These are phyloP conservation scores for Pezicula carpinea DNA, from an alignment of 2,329 filamentous ascomycete species.

Conservation along the genomic window DNA sequence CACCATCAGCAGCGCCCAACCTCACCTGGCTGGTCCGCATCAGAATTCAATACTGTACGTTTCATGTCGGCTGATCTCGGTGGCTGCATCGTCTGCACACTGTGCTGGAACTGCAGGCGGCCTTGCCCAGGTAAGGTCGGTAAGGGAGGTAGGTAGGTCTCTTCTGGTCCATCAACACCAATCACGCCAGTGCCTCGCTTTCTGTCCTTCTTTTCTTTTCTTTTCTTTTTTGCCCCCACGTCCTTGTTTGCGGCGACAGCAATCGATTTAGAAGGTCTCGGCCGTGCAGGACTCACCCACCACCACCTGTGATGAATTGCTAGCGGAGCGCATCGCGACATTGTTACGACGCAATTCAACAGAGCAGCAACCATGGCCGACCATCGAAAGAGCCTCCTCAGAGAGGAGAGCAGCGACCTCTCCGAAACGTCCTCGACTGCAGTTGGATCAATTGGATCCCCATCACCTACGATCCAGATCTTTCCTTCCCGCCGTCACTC, in stretches of 20 bases:
- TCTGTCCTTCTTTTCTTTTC: too few species aligned
- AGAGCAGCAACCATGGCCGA: not conserved
- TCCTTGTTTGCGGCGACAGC: too few species aligned
- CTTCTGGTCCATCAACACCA: too few species aligned
- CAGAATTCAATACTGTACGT: not conserved
- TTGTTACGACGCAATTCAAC: not conserved
- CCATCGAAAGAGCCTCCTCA: not conserved
- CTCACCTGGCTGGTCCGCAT: not conserved
- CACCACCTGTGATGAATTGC: too few species aligned
- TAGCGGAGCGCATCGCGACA: too few species aligned
- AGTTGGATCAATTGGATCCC: not conserved
- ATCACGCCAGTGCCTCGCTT: too few species aligned
- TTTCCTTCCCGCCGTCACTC: not conserved
- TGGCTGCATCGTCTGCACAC: too few species aligned
- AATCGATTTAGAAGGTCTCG: too few species aligned
- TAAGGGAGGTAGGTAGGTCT: not conserved
- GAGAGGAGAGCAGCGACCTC: not conserved
- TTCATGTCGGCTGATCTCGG: not conserved
- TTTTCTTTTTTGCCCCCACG: too few species aligned
- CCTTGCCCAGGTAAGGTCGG: too few species aligned
- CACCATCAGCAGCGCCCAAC: too few species aligned
- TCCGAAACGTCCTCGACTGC: not conserved
- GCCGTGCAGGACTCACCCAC: too few species aligned
- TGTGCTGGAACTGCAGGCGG: not conserved
- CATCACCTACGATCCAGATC: not conserved